Conservation (phyloP, 495 filamentous ascomycete genomes). For the Tetracladium marchalianum region DNA sequence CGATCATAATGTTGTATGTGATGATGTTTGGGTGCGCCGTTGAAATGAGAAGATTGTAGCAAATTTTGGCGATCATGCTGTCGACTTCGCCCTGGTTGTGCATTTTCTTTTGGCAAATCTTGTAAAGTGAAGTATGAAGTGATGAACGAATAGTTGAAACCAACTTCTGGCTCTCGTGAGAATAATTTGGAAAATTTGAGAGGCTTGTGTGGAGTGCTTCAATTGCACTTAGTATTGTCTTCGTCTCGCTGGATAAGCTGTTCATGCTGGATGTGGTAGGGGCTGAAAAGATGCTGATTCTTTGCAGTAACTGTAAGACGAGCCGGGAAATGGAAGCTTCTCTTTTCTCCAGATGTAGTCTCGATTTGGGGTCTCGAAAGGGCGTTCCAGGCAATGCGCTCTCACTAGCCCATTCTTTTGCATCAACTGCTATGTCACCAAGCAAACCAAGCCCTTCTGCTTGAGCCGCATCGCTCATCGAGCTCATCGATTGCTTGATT, state of each 20-base stretch:
- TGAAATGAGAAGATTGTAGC: slow-evolving; percentile 54
- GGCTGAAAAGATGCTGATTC: neutral
- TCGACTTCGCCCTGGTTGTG: slow-evolving; percentile 5
- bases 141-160: slow-evolving; percentile 2
- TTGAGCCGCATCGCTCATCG: neutral
- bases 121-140: slow-evolving; percentile 8
- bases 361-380: slow-evolving; percentile 19
- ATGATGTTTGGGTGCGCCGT: slow-evolving; percentile 44
- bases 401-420: too few species aligned
- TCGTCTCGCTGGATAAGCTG: slow-evolving; percentile 1
- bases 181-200: slow-evolving; percentile 4
- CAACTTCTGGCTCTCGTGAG: neutral
- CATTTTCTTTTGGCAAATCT: slow-evolving; percentile 1
- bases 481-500: neutral
- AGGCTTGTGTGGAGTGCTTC: slow-evolving; percentile 3
- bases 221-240: slow-evolving; percentile 8
- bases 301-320: slow-evolving; percentile 19
- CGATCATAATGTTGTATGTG: slow-evolving; percentile 59
- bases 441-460: neutral
- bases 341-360: slow-evolving; percentile 16
- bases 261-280: neutral
- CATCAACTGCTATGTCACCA: too few species aligned
- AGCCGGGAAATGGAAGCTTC: slow-evolving; percentile 18
- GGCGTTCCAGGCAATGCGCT: too few species aligned
- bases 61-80: slow-evolving; percentile 45